These are phyloP conservation scores for Tardiomyces blankii DNA, from an alignment of 1,139 yeast genomes.

Conservation along the genomic window DNA sequence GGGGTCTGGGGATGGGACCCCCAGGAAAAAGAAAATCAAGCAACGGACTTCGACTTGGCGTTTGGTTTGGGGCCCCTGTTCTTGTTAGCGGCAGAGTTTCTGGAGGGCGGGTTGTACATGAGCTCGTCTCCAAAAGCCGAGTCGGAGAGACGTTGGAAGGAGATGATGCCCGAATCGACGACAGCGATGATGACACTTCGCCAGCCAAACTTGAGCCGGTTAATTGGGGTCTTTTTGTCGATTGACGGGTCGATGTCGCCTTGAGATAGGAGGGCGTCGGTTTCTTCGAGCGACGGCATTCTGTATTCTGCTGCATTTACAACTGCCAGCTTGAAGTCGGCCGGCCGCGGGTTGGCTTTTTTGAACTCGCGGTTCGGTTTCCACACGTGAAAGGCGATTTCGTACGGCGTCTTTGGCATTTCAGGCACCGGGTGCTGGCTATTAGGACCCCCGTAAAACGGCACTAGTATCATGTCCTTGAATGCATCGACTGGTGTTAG, in stretches of 20 bases:
- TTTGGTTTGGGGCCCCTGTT: not conserved
- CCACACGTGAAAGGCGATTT: slow-evolving; percentile 61
- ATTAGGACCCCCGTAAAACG: slow-evolving; percentile 9
- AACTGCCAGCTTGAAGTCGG: slow-evolving; percentile 67
- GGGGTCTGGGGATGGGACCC: too few species aligned
- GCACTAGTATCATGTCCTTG: slow-evolving; percentile 14
- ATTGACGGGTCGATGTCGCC: slow-evolving; percentile 17
- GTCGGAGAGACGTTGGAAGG: slow-evolving; percentile 50
- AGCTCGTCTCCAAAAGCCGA: slow-evolving; percentile 36
- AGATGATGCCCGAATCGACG: slow-evolving; percentile 62
- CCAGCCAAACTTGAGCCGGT: slow-evolving; percentile 36
- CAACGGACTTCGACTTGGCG: too few species aligned
- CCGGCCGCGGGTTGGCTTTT: slow-evolving; percentile 56
- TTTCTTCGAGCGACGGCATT: slow-evolving; percentile 42
- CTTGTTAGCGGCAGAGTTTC: not conserved
- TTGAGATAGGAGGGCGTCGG: slow-evolving; percentile 22
- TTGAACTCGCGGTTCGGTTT: slow-evolving; percentile 63
- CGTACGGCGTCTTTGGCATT: not conserved
- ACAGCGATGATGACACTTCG: slow-evolving; percentile 50
- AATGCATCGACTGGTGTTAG: slow-evolving; percentile 5
- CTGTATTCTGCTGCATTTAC: slow-evolving; percentile 37
- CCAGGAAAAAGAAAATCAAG: too few species aligned
- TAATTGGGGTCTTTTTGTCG: slow-evolving; percentile 20
- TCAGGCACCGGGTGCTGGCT: not conserved
- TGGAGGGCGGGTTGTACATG: not conserved